Percentiles rank a stretch among this genome's conserved stretches.
These are phyloP conservation scores for Mucor sp. DNA, from an alignment of 371 early-diverging fungal species.

Conservation along the genomic window DNA sequence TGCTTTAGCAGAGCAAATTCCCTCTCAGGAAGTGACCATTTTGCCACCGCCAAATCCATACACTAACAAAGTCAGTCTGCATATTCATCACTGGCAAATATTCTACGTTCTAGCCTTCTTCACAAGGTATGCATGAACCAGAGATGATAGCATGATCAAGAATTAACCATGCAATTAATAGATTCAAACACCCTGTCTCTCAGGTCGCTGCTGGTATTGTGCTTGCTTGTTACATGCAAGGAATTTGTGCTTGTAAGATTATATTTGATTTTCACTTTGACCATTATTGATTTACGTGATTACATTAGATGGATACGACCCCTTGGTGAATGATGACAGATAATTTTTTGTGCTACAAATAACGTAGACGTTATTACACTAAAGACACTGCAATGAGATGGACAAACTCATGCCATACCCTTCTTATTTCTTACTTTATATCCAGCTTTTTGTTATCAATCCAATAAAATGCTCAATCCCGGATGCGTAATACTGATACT, in stretches of 20 bases:
- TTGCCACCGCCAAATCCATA: constrained; percentile 13
- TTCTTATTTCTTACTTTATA: no score
- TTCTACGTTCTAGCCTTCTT: constrained; percentile 86
- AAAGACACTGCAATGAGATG: no score
- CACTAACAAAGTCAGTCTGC: constrained; percentile 42
- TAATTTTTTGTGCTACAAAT: neutral
- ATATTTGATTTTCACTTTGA: neutral
- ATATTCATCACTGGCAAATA: constrained; percentile 89
- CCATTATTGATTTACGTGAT: neutral
- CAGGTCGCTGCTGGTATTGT: constrained; percentile 76
- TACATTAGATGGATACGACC: constrained; percentile 42
- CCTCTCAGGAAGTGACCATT: neutral
- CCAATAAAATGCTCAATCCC: no score
- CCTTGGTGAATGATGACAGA: constrained; percentile 35
- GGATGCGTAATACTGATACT: no score
- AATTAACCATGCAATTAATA: neutral
- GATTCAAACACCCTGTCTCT: constrained; percentile 75
- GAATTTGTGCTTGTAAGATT: constrained; percentile 58
- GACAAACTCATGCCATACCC: no score
- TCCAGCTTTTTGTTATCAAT: no score
- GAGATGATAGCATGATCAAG: neutral
- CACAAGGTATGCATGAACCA: constrained; percentile 42
- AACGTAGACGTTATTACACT: no score
- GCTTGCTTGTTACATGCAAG: constrained; percentile 79
- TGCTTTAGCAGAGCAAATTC: neutral